These are phyloP conservation scores for Candida koratica DNA, from an alignment of 805 yeast species.

Conservation along the genomic window DNA sequence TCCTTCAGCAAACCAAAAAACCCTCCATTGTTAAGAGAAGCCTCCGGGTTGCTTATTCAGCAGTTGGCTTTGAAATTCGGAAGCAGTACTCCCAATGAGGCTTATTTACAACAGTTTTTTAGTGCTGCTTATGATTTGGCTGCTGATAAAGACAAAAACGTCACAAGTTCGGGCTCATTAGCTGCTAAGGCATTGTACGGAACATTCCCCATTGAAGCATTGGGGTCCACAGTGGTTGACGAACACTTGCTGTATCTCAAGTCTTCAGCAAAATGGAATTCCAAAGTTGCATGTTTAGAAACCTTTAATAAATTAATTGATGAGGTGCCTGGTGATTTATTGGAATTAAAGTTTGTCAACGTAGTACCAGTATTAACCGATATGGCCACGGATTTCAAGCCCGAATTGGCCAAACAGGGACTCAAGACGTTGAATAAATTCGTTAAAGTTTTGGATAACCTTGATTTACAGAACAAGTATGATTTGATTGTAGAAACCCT, in stretches of 20 bases:
- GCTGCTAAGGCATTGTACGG: conserved; percentile 70
- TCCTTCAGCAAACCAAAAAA: conserved; percentile 72
- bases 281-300: conserved; percentile 76
- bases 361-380: conserved; percentile 84
- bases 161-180: conserved; percentile 79
- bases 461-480: conserved; percentile 83
- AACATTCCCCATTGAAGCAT: conserved; percentile 71
- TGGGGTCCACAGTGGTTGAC: conserved; percentile 66
- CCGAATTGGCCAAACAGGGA: conserved; percentile 89
- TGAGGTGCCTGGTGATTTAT: conserved; percentile 78
- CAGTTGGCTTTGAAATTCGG: conserved; percentile 55
- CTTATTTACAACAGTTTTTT: conserved; percentile 62
- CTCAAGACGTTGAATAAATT: conserved; percentile 62
- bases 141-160: conserved; percentile 84
- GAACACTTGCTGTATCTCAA: conserved; percentile 58
- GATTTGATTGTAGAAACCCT: conserved; percentile 80
- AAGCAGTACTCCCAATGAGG: conserved; percentile 70
- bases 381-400: conserved; percentile 91
- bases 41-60: conserved; percentile 63
- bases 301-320: conserved; percentile 69
- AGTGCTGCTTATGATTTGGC: conserved; percentile 63
- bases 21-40: conserved; percentile 71
- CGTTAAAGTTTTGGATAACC: conserved; percentile 83
- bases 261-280: conserved; percentile 90
- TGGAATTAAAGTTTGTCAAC: conserved; percentile 74